A percentile compares a stretch with the other conserved stretches of the same genome.
phyloP scores from a whole-genome alignment of 345 rosid species.

The Chamaenerion angustifolium region DNA sequence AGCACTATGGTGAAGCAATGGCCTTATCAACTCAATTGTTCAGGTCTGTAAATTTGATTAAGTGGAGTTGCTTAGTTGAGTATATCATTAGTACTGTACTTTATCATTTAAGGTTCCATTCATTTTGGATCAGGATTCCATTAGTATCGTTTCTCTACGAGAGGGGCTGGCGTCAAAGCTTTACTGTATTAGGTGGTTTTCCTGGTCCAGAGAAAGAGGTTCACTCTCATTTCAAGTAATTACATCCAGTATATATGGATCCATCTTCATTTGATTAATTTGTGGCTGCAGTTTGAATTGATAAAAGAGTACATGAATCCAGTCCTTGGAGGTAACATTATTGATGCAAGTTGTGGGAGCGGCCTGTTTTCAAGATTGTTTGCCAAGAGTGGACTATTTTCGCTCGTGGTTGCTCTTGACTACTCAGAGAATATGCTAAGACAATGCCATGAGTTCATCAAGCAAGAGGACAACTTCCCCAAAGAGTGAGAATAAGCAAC shows the following conservation, averaged over 20 bases:
- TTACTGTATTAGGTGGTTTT: slow-evolving; percentile 50
- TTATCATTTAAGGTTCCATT: too few relatives aligned
- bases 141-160: slow-evolving; percentile 65
- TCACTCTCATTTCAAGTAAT: slow-evolving; percentile 2
- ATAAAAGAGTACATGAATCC: slow-evolving; percentile 59
- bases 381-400: slow-evolving; percentile 58
- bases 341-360: slow-evolving; percentile 91
- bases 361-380: slow-evolving; percentile 74
- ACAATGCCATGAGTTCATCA: slow-evolving; percentile 56
- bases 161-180: slow-evolving; percentile 91
- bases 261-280: not conserved
- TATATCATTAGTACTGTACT: too few relatives aligned
- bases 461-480: slow-evolving; percentile 51
- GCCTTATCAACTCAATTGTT: too few relatives aligned
- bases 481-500: slow-evolving; percentile 34
- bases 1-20: too few relatives aligned
- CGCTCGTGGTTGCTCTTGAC: slow-evolving; percentile 64
- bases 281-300: slow-evolving; percentile 51
- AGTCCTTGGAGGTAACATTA: slow-evolving; percentile 61
- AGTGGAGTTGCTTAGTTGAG: too few relatives aligned
- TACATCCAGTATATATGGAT: not conserved
- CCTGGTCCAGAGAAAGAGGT: slow-evolving; percentile 91
- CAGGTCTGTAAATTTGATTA: too few relatives aligned
- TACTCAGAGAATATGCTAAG: slow-evolving; percentile 81
- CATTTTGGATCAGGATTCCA: slow-evolving; percentile 29